phyloP scores from a whole-genome alignment of 2,329 filamentous ascomycete species.

The Botrytis medusae region DNA sequence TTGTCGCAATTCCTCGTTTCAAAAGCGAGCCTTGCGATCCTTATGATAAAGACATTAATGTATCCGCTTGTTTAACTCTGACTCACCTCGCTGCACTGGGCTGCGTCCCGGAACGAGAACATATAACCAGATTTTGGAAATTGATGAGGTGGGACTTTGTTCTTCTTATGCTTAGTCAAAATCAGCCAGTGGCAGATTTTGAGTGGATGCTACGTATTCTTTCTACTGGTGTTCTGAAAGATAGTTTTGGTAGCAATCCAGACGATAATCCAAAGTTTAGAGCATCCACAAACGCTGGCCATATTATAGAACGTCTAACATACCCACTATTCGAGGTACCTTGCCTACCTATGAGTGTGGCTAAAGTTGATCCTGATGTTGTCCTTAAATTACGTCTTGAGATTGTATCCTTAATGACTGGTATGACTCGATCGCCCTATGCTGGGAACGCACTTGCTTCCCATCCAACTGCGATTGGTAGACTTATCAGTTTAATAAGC shows the following conservation, averaged over 20 bases:
- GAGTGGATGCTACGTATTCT: slow-evolving; percentile 64
- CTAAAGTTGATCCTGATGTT: slow-evolving; percentile 31
- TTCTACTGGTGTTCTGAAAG: slow-evolving; percentile 61
- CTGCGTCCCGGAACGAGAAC: slow-evolving; percentile 47
- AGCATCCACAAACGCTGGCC: slow-evolving; percentile 42
- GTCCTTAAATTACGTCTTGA: slow-evolving; percentile 37
- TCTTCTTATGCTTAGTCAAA: slow-evolving; percentile 64
- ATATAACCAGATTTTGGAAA: slow-evolving; percentile 60
- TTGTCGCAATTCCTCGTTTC: slow-evolving; percentile 49
- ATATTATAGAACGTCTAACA: slow-evolving; percentile 43
- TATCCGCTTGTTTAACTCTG: slow-evolving; percentile 62
- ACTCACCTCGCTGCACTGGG: slow-evolving; percentile 63
- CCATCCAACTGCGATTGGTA: slow-evolving; percentile 69
- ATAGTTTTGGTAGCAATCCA: slow-evolving; percentile 66
- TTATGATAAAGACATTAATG: slow-evolving; percentile 58
- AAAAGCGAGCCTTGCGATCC: slow-evolving; percentile 47
- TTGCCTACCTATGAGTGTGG: slow-evolving; percentile 32
- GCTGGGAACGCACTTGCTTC: slow-evolving; percentile 64
- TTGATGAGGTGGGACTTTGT: slow-evolving; percentile 65
- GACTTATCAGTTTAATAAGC: slow-evolving; percentile 73
- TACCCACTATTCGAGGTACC: slow-evolving; percentile 48
- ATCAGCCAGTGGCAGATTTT: slow-evolving; percentile 64
- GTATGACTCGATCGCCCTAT: slow-evolving; percentile 62
- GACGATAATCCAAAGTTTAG: slow-evolving; percentile 42
- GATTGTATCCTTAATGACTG: slow-evolving; percentile 54